Evolutionary conservation across 2,329 filamentous ascomycete genomes (phyloP), one percentile per base, ranked within the genome.

Genomic region (Aspergillus japonicus): DNA sequence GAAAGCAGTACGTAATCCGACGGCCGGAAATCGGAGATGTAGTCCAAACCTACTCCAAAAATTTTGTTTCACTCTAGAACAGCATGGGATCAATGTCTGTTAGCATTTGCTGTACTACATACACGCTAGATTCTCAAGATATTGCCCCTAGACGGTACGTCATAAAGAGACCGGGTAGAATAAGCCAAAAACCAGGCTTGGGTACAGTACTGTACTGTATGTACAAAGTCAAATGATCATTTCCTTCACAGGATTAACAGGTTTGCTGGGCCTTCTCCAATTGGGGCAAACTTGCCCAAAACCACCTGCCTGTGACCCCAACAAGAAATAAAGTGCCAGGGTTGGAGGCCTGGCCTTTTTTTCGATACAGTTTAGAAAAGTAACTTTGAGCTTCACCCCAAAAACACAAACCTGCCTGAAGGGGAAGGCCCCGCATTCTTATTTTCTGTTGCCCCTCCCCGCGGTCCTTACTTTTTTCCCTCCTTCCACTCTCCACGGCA

Each of bases 21-120:
- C 53, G n/a, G 42, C 53, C 53, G 53, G 29, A 42, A 55, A 48
- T 55, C 53, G 53, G 53, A 55, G 53, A 24, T 42, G 44, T 23
- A 1, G 19, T 35, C 29, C 16, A 29, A 29, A 19, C 19, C 47
- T 35, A 33, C 53, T 55, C 53, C 53, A 55, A 55, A 29, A 44
- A 44, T 44, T 19, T 12, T 19, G 39, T 48, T 31, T 33, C 26
- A 48, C 5, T 14, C 44, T 23, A 23, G 14, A 31, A 12, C 16
- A 42, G 29, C 7, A 31, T 31, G 24, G 52, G 24, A n/a, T 39
- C 39, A 14, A 44, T 29, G 14, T 21, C 11, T 16, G 10, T 6
- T 54, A 7, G 39, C 21, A 54, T 54, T n/a, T 21, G 19, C 29
- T 11, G 39, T 23, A 33, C 10, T n/a, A 23, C 51, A 44, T 12